Conservation (phyloP, 2,329 filamentous ascomycete species). For the Teratosphaeria epicoccoides region DNA sequence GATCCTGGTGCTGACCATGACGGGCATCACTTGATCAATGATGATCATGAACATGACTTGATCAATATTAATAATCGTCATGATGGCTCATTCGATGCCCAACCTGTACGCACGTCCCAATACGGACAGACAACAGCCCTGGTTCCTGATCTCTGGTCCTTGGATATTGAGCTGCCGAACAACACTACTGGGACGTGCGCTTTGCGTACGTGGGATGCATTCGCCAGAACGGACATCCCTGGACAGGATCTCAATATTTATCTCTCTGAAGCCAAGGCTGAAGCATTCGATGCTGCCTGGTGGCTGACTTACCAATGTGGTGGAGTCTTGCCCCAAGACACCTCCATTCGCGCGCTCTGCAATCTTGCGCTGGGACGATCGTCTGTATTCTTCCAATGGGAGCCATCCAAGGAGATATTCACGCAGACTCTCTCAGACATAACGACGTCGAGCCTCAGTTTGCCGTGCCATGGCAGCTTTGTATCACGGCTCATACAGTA, state of each 20-base stretch:
- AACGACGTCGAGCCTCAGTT: conserved; percentile 42
- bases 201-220: conserved; percentile 59
- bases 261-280: conserved; percentile 57
- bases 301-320: conserved; percentile 33
- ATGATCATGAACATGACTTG: background rate
- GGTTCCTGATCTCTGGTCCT: background rate
- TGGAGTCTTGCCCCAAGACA: conserved; percentile 28
- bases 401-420: conserved; percentile 45
- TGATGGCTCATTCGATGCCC: background rate
- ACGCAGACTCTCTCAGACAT: conserved; percentile 33
- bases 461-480: conserved; percentile 42
- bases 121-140: background rate
- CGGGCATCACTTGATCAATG: background rate
- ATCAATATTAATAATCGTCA: background rate
- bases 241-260: conserved; percentile 31
- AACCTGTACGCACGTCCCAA: background rate
- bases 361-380: conserved; percentile 59
- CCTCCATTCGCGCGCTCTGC: conserved; percentile 44
- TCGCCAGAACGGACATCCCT: conserved; percentile 26
- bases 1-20: conserved; percentile 20
- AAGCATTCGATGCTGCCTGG: conserved; percentile 52
- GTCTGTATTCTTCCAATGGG: conserved; percentile 59
- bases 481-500: conserved; percentile 33
- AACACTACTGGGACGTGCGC: background rate
- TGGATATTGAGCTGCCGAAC: background rate